Percentiles rank a stretch among this genome's conserved stretches.
phyloP scores from a whole-genome alignment of 805 yeast species.

The Ogataea salicorniae region DNA sequence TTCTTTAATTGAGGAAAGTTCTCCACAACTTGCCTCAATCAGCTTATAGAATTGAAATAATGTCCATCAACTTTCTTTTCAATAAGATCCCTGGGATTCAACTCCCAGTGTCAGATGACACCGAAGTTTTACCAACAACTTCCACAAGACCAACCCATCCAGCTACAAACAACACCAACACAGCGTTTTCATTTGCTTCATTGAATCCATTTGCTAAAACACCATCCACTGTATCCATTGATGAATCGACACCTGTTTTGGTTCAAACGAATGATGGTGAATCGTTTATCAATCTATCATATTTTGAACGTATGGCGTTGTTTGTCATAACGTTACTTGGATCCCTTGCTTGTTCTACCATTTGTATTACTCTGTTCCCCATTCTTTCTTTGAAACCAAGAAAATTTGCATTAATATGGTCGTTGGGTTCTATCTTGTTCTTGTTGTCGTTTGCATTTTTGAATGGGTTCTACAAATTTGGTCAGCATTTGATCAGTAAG shows the following conservation, averaged over 20 bases:
- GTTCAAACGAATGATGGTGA: constrained; percentile 6
- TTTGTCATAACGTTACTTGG: constrained; percentile 72
- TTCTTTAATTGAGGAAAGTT: too few species aligned
- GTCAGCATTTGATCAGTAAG: constrained; percentile 60
- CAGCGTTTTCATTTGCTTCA: constrained; percentile 1
- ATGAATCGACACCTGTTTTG: background rate
- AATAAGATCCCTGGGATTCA: constrained; percentile 20
- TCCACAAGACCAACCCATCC: constrained; percentile 5
- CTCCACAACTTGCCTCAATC: too few species aligned
- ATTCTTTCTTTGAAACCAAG: constrained; percentile 77
- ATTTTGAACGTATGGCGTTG: constrained; percentile 71
- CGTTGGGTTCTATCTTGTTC: constrained; percentile 78
- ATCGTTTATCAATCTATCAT: constrained; percentile 46
- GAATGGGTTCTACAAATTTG: constrained; percentile 78
- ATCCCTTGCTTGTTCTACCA: constrained; percentile 65
- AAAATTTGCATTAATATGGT: constrained; percentile 81
- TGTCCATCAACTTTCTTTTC: constrained; percentile 3
- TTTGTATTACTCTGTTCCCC: constrained; percentile 77
- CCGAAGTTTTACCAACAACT: constrained; percentile 6
- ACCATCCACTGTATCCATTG: constrained; percentile 37
- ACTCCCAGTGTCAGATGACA: constrained; percentile 12
- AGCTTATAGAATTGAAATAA: too few species aligned
- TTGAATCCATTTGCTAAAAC: constrained; percentile 26
- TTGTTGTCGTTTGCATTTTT: constrained; percentile 78
- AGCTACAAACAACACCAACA: constrained; percentile 1